phyloP scores from a whole-genome alignment of 331 rosid species.

The Pyracantha coccinea region DNA sequence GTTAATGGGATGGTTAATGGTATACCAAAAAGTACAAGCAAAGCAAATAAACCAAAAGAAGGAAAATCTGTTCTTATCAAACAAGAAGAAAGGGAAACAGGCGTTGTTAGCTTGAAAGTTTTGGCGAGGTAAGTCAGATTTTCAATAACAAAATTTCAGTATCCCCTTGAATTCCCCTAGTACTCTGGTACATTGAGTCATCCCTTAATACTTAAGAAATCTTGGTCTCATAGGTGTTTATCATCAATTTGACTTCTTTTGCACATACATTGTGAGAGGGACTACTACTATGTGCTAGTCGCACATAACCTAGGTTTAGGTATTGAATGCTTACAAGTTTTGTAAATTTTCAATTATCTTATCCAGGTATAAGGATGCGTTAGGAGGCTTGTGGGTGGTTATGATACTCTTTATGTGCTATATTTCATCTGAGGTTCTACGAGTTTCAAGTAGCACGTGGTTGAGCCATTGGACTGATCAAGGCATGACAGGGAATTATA shows the following conservation, averaged over 20 bases:
- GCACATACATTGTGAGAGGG: background rate
- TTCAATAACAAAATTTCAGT: background rate
- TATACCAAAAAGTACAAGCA: conserved; percentile 4
- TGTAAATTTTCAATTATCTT: background rate
- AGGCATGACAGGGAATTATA: conserved; percentile 11
- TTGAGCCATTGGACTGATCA: conserved; percentile 44
- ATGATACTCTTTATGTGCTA: conserved; percentile 34
- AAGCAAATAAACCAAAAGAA: conserved; percentile 23
- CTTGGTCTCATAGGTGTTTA: background rate
- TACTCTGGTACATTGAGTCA: background rate
- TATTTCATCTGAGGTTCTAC: conserved; percentile 35
- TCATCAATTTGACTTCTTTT: too few relatives aligned
- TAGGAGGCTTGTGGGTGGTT: conserved; percentile 48
- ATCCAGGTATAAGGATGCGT: conserved; percentile 38
- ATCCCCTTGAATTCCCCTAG: background rate
- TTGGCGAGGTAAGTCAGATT: conserved; percentile 24
- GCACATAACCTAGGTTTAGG: background rate
- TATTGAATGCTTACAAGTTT: background rate
- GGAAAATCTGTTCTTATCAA: conserved; percentile 39
- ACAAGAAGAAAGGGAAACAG: conserved; percentile 50
- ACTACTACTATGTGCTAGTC: background rate
- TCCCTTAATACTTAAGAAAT: background rate
- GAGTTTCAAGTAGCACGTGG: conserved; percentile 49
- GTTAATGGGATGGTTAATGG: conserved; percentile 23
- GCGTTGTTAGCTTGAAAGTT: conserved; percentile 36